Evolutionary conservation across 805 yeast species (phyloP).

Genomic region (Limtongia smithiae): DNA sequence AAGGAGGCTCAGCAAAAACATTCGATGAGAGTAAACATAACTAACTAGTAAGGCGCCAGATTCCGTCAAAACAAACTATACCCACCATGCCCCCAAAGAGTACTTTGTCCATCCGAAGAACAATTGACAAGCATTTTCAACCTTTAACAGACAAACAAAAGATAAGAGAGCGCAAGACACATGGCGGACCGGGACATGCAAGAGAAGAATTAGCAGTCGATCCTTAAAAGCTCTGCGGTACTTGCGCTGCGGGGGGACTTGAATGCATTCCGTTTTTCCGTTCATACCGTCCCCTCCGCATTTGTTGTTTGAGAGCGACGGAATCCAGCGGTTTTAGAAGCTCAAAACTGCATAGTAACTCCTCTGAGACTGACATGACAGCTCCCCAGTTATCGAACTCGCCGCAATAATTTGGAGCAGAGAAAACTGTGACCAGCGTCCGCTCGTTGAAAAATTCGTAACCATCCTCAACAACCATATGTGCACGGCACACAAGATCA

Average conservation of each 20-base stretch:
- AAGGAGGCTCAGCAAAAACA: neutral
- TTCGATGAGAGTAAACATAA: constrained; percentile 1
- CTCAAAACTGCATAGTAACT: constrained; percentile 87
- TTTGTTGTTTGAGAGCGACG: constrained; percentile 86
- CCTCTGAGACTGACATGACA: constrained; percentile 94
- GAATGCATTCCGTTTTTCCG: constrained; percentile 51
- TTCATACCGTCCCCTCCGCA: constrained; percentile 68
- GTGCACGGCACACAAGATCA: constrained; percentile 80
- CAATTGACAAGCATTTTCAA: neutral
- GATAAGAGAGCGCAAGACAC: too few relatives aligned
- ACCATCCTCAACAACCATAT: constrained; percentile 83
- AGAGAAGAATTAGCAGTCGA: too few relatives aligned
- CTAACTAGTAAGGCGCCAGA: neutral
- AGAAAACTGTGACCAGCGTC: constrained; percentile 66
- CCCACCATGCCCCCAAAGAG: too few relatives aligned
- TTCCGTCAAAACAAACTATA: neutral
- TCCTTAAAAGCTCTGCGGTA: constrained; percentile 30
- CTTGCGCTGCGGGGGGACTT: constrained; percentile 32
- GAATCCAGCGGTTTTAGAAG: constrained; percentile 90
- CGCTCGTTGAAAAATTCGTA: constrained; percentile 73
- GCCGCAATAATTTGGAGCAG: constrained; percentile 78
- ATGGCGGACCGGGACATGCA: too few relatives aligned
- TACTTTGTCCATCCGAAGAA: too few relatives aligned
- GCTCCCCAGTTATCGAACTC: constrained; percentile 96
- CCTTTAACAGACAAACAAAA: neutral